Conservation (phyloP, 108 stramenopile species). For the Nannochloropsis oceanica region DNA sequence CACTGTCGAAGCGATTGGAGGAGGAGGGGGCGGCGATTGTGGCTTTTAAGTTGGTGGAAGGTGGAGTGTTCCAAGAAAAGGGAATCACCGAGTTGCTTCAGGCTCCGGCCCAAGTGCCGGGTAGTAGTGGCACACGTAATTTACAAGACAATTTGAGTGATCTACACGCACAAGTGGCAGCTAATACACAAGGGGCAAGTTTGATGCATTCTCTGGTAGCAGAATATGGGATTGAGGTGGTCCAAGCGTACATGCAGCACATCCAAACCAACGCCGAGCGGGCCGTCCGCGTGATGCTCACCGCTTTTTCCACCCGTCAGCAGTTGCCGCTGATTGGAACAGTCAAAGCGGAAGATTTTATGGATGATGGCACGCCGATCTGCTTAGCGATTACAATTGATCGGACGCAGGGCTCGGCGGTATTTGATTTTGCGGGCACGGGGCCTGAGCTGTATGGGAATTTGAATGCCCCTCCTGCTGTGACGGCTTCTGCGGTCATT, state of each 20-base stretch:
- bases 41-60: constrained; percentile 83
- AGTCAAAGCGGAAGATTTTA: constrained; percentile 65
- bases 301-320: background rate
- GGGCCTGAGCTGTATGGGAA: constrained; percentile 86
- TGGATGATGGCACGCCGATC: constrained; percentile 97
- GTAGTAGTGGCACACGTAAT: constrained; percentile 72
- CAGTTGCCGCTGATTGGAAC: constrained; percentile 13
- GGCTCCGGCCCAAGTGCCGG: constrained; percentile 58
- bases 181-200: constrained; percentile 80
- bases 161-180: constrained; percentile 91
- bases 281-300: constrained; percentile 83
- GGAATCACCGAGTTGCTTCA: constrained; percentile 74
- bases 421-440: constrained; percentile 94
- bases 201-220: constrained; percentile 61
- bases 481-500: constrained; percentile 92
- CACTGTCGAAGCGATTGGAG: constrained; percentile 59
- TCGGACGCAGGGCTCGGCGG: constrained; percentile 51
- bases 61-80: constrained; percentile 81
- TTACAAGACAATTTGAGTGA: constrained; percentile 85
- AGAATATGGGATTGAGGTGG: constrained; percentile 67
- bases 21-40: constrained; percentile 96
- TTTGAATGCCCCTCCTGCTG: constrained; percentile 95
- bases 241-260: constrained; percentile 88
- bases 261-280: constrained; percentile 88
- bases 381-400: constrained; percentile 70